Evolutionary conservation across 768 basidiomycete species (phyloP).

Genomic region (Hericium rajendrae): DNA sequence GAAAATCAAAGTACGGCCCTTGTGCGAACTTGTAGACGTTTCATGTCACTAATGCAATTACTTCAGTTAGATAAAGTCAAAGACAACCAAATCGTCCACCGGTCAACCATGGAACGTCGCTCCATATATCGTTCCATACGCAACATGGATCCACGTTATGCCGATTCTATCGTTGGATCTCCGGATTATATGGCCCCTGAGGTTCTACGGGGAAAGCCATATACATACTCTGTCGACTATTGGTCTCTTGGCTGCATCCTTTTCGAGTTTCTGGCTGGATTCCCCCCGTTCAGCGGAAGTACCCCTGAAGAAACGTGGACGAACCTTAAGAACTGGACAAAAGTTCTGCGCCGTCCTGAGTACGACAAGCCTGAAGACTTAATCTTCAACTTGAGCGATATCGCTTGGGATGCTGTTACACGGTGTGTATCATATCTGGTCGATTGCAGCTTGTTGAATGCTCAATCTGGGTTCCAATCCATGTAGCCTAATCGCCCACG

Average conservation of each 20-base stretch:
- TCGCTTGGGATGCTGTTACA: constrained; percentile 91
- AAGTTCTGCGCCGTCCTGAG: constrained; percentile 83
- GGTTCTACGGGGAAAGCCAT: constrained; percentile 88
- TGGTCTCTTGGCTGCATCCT: constrained; percentile 98
- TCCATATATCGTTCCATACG: constrained; percentile 92
- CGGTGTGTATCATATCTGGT: constrained; percentile 36
- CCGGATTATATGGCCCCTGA: constrained; percentile 99
- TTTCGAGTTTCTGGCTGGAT: constrained; percentile 94
- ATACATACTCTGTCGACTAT: constrained; percentile 93
- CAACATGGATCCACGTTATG: constrained; percentile 84
- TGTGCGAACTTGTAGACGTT: not conserved
- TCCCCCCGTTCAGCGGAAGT: constrained; percentile 94
- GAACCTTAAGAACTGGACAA: constrained; percentile 96
- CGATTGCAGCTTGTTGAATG: not conserved
- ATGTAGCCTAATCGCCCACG: constrained; percentile 75
- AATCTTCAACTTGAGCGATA: constrained; percentile 90
- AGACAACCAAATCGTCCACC: constrained; percentile 80
- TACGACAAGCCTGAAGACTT: constrained; percentile 95
- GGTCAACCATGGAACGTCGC: constrained; percentile 89
- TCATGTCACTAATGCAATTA: constrained; percentile 1
- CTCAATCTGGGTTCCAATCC: not conserved
- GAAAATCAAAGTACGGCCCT: constrained; percentile 66
- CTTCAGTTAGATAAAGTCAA: constrained; percentile 89
- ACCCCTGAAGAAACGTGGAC: constrained; percentile 98
- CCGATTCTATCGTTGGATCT: constrained; percentile 95